phyloP scores from a whole-genome alignment of 352 stramenopile genomes.

The Phytophthora quininea region DNA sequence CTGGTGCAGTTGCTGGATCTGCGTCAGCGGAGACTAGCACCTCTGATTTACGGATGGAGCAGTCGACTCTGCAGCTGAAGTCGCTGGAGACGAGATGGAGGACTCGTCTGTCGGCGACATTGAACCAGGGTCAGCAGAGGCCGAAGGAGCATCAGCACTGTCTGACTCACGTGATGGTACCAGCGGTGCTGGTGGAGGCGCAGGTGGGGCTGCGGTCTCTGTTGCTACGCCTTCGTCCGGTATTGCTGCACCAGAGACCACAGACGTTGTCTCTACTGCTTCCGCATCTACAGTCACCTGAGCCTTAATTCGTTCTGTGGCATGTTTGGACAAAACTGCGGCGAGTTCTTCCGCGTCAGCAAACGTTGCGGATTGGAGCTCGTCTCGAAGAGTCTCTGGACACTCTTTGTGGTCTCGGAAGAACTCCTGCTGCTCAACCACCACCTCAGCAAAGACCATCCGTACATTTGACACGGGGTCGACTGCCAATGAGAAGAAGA shows the following conservation, averaged over 20 bases:
- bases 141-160: neutral
- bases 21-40: conserved; percentile 14
- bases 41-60: conserved; percentile 18
- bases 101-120: conserved; percentile 7
- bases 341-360: conserved; percentile 36
- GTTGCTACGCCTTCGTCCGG: conserved; percentile 6
- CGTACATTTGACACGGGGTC: conserved; percentile 82
- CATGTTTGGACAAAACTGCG: conserved; percentile 27
- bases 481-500: conserved; percentile 64
- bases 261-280: conserved; percentile 7
- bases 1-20: conserved; percentile 10
- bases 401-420: conserved; percentile 38
- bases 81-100: conserved; percentile 8
- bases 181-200: conserved; percentile 11
- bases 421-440: conserved; percentile 52
- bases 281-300: conserved; percentile 16
- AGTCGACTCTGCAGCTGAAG: conserved; percentile 9
- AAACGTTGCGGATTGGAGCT: conserved; percentile 31
- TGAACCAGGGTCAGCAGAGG: neutral
- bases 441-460: conserved; percentile 56
- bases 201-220: neutral
- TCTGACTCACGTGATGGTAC: conserved; percentile 18
- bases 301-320: conserved; percentile 19
- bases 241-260: neutral
- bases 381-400: conserved; percentile 27